These are phyloP conservation scores for Picochlorum costavermella DNA, from an alignment of 139 green algal species.

Conservation along the genomic window DNA sequence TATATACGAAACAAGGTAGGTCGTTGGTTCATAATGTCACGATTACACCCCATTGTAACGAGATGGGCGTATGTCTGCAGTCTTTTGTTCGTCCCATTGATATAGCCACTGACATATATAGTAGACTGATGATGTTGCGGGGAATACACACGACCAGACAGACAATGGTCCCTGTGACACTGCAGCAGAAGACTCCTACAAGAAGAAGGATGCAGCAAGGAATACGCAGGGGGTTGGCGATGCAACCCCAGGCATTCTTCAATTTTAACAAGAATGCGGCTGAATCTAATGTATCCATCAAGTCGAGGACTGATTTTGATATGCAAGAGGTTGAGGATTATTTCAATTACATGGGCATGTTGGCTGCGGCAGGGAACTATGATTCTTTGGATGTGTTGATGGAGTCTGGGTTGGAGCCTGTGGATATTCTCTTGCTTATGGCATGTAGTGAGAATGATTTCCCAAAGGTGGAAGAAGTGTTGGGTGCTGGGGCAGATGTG, in stretches of 20 bases:
- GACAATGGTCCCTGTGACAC: neutral
- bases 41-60: too few relatives aligned
- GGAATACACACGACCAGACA: too few relatives aligned
- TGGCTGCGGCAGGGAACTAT: slow-evolving; percentile 72
- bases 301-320: slow-evolving; percentile 53
- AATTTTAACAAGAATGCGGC: slow-evolving; percentile 5
- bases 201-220: too few relatives aligned
- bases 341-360: slow-evolving; percentile 98
- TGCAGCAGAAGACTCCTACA: too few relatives aligned
- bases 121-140: too few relatives aligned
- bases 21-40: too few relatives aligned
- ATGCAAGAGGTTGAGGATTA: slow-evolving; percentile 83
- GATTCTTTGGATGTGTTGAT: slow-evolving; percentile 75
- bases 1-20: too few relatives aligned
- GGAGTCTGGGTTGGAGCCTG: slow-evolving; percentile 53
- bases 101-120: too few relatives aligned
- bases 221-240: neutral
- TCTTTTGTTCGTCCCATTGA: too few relatives aligned
- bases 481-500: slow-evolving; percentile 56
- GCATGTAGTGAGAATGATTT: slow-evolving; percentile 75
- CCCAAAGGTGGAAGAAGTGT: slow-evolving; percentile 89
- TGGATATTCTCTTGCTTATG: slow-evolving; percentile 88
- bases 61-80: too few relatives aligned
- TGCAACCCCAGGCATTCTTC: slow-evolving; percentile 1
- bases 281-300: neutral